Percentiles rank a stretch among this genome's conserved stretches.
Evolutionary conservation across 164 flowering plant species (phyloP).

Genomic region (Vitis vinifera): DNA sequence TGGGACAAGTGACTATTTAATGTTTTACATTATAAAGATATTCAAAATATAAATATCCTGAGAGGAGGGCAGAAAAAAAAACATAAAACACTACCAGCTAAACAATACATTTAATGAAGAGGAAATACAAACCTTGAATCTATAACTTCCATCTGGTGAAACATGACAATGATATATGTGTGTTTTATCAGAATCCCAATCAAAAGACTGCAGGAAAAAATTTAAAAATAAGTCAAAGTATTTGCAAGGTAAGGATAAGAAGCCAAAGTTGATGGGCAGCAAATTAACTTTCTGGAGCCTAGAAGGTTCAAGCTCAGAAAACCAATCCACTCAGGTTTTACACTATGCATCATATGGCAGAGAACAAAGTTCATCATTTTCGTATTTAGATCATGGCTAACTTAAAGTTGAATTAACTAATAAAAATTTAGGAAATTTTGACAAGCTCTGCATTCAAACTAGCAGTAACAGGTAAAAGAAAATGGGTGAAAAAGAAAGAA

Average conservation of each 20-base stretch:
- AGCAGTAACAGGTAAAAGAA: too few relatives aligned
- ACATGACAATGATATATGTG: conserved; percentile 45
- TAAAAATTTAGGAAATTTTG: too few relatives aligned
- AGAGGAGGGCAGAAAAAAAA: background rate
- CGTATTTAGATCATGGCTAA: too few relatives aligned
- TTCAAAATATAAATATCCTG: too few relatives aligned
- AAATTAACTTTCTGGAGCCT: background rate
- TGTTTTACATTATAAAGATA: too few relatives aligned
- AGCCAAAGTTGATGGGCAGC: background rate
- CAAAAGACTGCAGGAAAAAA: conserved; percentile 30
- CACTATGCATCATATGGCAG: too few relatives aligned
- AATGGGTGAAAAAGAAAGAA: too few relatives aligned
- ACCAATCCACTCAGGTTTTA: background rate
- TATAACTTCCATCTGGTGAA: conserved; percentile 34
- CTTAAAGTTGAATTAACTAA: too few relatives aligned
- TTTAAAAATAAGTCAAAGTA: background rate
- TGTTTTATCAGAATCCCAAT: conserved; percentile 49
- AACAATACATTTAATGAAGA: background rate
- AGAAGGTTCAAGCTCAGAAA: background rate
- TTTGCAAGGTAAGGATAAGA: background rate
- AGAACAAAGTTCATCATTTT: too few relatives aligned
- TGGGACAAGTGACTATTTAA: too few relatives aligned
- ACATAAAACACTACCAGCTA: background rate
- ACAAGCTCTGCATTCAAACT: too few relatives aligned
- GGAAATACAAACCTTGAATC: conserved; percentile 49